These are phyloP conservation scores for Aspergillus ochraceus DNA, from an alignment of 2,329 filamentous ascomycete genomes.

Conservation along the genomic window DNA sequence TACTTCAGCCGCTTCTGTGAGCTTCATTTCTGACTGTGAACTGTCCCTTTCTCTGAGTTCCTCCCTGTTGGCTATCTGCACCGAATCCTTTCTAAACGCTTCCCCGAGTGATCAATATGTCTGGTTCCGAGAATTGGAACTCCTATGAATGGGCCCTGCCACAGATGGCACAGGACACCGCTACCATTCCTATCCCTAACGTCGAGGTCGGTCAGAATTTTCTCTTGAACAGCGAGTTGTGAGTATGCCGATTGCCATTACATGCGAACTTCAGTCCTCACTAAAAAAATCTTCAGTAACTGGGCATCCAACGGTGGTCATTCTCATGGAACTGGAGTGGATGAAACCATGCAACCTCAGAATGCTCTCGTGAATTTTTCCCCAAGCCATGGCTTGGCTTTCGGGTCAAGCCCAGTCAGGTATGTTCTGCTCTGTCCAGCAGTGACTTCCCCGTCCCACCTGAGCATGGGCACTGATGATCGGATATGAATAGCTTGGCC, in stretches of 20 bases:
- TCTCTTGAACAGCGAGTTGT: slow-evolving; percentile 1
- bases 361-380: not conserved
- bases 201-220: not conserved
- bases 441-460: not conserved
- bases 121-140: not conserved
- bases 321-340: not conserved
- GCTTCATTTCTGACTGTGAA: not conserved
- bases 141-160: not conserved
- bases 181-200: not conserved
- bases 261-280: not conserved
- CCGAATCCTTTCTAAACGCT: not conserved
- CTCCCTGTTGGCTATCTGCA: not conserved
- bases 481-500: not conserved
- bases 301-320: not conserved
- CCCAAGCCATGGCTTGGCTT: not conserved
- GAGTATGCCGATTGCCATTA: not conserved
- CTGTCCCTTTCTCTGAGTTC: not conserved
- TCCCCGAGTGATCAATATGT: not conserved
- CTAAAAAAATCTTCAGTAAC: not conserved
- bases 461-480: not conserved
- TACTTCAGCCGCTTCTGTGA: not conserved
- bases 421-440: not conserved
- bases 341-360: not conserved
- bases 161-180: not conserved
- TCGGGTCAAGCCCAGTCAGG: not conserved